A percentile compares a stretch with the other conserved stretches of the same genome.
Evolutionary conservation across 1,284 basidiomycete genomes (phyloP).

Genomic region (Malassezia sp.): DNA sequence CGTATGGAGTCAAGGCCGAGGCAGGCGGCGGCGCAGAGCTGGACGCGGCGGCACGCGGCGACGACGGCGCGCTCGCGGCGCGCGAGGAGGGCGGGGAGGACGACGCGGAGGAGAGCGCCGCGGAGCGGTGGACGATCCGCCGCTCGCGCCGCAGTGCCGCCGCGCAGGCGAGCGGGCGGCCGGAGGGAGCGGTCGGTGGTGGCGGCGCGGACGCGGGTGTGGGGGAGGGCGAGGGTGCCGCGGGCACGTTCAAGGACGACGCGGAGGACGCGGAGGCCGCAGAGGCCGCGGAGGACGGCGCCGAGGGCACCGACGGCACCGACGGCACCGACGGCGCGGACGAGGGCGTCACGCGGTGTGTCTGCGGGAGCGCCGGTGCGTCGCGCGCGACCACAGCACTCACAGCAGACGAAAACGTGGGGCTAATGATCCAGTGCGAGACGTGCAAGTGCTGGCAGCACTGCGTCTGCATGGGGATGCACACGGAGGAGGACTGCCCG

Average conservation of each 20-base stretch:
- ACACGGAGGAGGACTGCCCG: slow-evolving; percentile 60
- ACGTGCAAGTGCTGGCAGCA: slow-evolving; percentile 97
- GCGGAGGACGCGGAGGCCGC: slow-evolving; percentile 17
- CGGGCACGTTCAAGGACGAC: background rate
- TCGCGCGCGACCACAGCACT: no score
- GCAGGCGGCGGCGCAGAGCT: background rate
- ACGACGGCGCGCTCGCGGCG: background rate
- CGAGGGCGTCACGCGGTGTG: slow-evolving; percentile 77
- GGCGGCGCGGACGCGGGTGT: background rate
- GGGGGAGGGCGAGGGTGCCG: background rate
- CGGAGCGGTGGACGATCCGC: slow-evolving; percentile 1
- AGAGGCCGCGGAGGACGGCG: slow-evolving; percentile 17
- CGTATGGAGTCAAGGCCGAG: background rate
- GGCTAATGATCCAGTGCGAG: slow-evolving; percentile 96
- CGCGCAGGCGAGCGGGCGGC: no score
- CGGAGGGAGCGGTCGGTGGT: no score
- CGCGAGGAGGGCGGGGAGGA: background rate
- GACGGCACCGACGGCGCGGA: slow-evolving; percentile 57
- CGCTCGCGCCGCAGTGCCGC: slow-evolving; percentile 4
- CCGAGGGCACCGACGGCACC: slow-evolving; percentile 35
- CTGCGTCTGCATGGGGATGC: slow-evolving; percentile 87
- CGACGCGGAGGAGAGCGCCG: slow-evolving; percentile 1
- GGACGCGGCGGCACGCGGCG: background rate
- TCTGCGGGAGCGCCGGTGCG: slow-evolving; percentile 71
- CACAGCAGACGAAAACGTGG: slow-evolving; percentile 55